phyloP scores from a whole-genome alignment of 495 filamentous ascomycete genomes.

The Neurospora africana region DNA sequence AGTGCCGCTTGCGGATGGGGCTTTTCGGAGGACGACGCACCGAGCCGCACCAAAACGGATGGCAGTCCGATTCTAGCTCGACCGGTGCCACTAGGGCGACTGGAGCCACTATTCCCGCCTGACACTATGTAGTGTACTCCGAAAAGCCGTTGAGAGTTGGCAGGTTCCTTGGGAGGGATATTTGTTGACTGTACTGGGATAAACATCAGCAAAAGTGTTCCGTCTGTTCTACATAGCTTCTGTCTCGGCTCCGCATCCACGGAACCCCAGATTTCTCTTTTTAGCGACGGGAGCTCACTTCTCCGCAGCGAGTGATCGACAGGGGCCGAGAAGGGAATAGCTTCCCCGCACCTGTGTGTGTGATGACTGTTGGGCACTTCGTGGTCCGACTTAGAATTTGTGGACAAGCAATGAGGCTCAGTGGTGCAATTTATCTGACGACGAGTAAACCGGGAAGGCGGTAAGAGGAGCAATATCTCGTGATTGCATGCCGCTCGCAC shows the following conservation, averaged over 20 bases:
- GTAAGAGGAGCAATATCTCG: slow-evolving; percentile 12
- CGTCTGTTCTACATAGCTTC: neutral
- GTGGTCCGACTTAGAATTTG: neutral
- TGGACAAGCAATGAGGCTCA: slow-evolving; percentile 1
- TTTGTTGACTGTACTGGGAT: neutral
- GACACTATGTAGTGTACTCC: neutral
- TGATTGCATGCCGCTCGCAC: slow-evolving; percentile 5
- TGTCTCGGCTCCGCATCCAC: neutral
- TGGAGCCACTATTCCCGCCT: neutral
- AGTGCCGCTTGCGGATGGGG: slow-evolving; percentile 9
- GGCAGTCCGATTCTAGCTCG: neutral
- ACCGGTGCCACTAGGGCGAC: neutral
- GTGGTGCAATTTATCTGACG: neutral
- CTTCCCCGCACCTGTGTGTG: neutral
- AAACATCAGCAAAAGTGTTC: neutral
- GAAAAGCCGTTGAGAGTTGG: neutral
- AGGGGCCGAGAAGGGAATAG: neutral
- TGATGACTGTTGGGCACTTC: neutral
- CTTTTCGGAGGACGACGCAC: neutral
- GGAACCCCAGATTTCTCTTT: neutral
- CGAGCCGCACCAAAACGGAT: neutral
- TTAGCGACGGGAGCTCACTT: neutral
- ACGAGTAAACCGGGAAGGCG: slow-evolving; percentile 10
- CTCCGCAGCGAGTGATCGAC: neutral
- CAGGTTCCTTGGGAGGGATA: neutral